Conservation (phyloP, 208 protist species). For the Leishmania aethiopica region DNA sequence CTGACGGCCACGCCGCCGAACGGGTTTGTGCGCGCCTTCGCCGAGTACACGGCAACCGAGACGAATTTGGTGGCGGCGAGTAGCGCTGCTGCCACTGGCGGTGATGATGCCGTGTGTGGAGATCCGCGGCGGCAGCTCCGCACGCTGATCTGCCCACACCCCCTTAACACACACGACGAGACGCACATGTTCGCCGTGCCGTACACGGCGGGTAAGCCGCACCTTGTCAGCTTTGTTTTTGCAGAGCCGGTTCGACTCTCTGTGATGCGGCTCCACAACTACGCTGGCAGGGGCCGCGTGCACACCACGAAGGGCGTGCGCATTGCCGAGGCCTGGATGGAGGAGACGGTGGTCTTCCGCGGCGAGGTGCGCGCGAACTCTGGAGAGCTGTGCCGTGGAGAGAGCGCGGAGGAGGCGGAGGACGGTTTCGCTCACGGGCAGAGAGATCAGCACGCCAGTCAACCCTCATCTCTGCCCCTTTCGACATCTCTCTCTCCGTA, state of each 20-base stretch:
- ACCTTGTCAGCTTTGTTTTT: slow-evolving; percentile 79
- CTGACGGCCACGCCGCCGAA: slow-evolving; percentile 6
- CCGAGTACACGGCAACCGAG: slow-evolving; percentile 34
- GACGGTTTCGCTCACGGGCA: not conserved
- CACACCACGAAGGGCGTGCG: slow-evolving; percentile 84
- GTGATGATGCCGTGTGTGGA: slow-evolving; percentile 9
- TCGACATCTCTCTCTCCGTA: not conserved
- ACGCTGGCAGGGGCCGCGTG: slow-evolving; percentile 88
- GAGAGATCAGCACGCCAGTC: not conserved
- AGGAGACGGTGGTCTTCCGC: slow-evolving; percentile 54
- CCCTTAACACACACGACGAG: slow-evolving; percentile 87
- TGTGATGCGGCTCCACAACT: slow-evolving; percentile 91
- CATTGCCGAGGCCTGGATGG: slow-evolving; percentile 79
- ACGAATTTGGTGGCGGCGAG: slow-evolving; percentile 28
- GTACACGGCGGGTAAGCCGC: slow-evolving; percentile 62
- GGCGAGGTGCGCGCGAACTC: slow-evolving; percentile 73
- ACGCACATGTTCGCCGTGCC: slow-evolving; percentile 83
- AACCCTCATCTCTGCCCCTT: not conserved
- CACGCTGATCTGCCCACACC: slow-evolving; percentile 74
- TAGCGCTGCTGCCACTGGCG: too few relatives aligned
- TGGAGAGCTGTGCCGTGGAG: slow-evolving; percentile 32
- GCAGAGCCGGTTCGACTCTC: slow-evolving; percentile 52
- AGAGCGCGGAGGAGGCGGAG: slow-evolving; percentile 9
- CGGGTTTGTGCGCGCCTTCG: slow-evolving; percentile 15
- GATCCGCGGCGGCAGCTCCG: slow-evolving; percentile 52